phyloP scores from a whole-genome alignment of 805 yeast species.

The Cyberlindnera veronae region DNA sequence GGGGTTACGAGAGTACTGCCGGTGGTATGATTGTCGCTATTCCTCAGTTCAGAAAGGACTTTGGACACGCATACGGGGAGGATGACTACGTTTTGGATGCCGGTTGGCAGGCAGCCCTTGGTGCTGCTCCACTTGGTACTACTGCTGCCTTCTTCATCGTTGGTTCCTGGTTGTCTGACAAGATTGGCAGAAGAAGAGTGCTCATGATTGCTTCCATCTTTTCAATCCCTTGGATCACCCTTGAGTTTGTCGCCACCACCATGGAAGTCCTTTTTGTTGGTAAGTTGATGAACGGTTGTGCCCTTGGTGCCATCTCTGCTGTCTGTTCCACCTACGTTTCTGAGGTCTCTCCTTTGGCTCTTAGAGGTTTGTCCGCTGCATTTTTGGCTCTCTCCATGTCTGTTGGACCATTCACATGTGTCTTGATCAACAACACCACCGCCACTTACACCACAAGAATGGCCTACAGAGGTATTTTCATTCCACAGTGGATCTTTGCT shows the following conservation, averaged over 20 bases:
- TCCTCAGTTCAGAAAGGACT: conserved; percentile 35
- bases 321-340: conserved; percentile 36
- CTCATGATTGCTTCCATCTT: conserved; percentile 28
- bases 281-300: conserved; percentile 6
- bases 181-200: conserved; percentile 33
- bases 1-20: conserved; percentile 40
- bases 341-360: conserved; percentile 38
- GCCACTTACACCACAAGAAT: conserved; percentile 21
- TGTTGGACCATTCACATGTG: conserved; percentile 37
- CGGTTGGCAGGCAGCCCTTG: conserved; percentile 41
- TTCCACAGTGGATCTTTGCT: conserved; percentile 22
- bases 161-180: conserved; percentile 28
- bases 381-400: conserved; percentile 37
- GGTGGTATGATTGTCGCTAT: conserved; percentile 35
- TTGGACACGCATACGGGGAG: conserved; percentile 26
- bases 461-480: conserved; percentile 37
- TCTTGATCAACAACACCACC: conserved; percentile 28
- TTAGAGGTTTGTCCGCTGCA: conserved; percentile 32
- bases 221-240: conserved; percentile 33
- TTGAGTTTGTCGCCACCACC: conserved; percentile 37
- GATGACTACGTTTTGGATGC: conserved; percentile 35
- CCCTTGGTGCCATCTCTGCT: conserved; percentile 36
- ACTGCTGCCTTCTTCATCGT: conserved; percentile 28
- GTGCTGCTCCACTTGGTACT: conserved; percentile 29
- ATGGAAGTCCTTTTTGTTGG: conserved; percentile 38